These are phyloP conservation scores for Ophiosphaerella herpotricha DNA, from an alignment of 2,329 filamentous ascomycete genomes.

Conservation along the genomic window DNA sequence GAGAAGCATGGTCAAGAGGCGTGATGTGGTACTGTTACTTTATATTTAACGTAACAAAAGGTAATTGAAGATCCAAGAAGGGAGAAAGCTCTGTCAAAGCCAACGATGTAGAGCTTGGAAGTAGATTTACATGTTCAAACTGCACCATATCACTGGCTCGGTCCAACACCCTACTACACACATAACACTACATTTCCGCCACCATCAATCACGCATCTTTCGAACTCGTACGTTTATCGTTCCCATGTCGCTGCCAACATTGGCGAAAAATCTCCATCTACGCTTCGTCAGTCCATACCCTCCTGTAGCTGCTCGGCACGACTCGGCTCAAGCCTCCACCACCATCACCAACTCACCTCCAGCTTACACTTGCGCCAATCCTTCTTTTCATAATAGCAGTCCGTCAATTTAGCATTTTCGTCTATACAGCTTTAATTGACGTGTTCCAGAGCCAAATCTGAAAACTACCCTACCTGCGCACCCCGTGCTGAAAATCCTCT, in stretches of 20 bases:
- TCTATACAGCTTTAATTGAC: constrained; percentile 55
- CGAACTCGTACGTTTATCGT: constrained; percentile 77
- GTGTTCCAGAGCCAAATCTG: not conserved
- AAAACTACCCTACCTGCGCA: constrained; percentile 71
- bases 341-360: constrained; percentile 67
- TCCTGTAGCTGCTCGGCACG: constrained; percentile 26
- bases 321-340: constrained; percentile 22
- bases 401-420: constrained; percentile 87
- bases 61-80: too few relatives aligned
- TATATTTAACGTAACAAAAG: too few relatives aligned
- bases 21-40: too few relatives aligned
- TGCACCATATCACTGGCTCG: not conserved
- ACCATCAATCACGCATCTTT: constrained; percentile 64
- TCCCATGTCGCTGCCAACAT: constrained; percentile 91
- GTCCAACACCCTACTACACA: not conserved
- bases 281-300: not conserved
- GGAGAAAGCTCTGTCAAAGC: too few relatives aligned
- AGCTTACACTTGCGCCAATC: constrained; percentile 89
- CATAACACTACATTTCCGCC: not conserved
- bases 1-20: too few relatives aligned
- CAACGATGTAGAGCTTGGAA: too few relatives aligned
- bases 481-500: constrained; percentile 95
- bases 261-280: constrained; percentile 89
- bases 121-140: too few relatives aligned
- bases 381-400: constrained; percentile 95